phyloP scores from a whole-genome alignment of 306 rosid species.

The Mimosa bimucronata region DNA sequence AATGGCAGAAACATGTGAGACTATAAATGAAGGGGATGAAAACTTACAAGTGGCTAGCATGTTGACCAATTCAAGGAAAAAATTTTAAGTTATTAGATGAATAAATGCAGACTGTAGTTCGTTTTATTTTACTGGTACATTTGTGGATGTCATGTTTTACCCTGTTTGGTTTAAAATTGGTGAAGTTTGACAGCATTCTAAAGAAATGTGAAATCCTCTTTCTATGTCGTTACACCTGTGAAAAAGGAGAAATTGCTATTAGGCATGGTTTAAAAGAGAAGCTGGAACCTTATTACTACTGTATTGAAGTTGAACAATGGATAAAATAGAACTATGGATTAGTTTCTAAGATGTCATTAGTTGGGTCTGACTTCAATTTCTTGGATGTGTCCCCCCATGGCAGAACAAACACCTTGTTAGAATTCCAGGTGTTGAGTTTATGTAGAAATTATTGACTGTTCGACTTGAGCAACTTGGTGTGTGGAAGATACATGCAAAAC shows the following conservation, averaged over 20 bases:
- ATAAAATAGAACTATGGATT: too few species aligned
- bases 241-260: background rate
- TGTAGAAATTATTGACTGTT: too few species aligned
- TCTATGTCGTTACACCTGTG: background rate
- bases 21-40: constrained; percentile 11
- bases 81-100: background rate
- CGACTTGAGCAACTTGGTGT: too few species aligned
- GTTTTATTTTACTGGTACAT: background rate
- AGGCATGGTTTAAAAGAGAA: background rate
- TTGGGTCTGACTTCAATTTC: too few species aligned
- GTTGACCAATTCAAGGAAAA: background rate
- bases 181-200: background rate
- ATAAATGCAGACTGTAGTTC: background rate
- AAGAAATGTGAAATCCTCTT: background rate
- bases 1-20: background rate
- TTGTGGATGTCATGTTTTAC: background rate
- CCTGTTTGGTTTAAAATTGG: background rate
- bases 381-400: too few species aligned
- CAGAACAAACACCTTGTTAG: too few species aligned
- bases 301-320: background rate
- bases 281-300: background rate
- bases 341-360: too few species aligned
- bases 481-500: too few species aligned
- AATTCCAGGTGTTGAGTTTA: too few species aligned
- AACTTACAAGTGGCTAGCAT: background rate